Evolutionary conservation across 2,329 filamentous ascomycete species (phyloP).

Genomic region (Plectosphaerella sp.): DNA sequence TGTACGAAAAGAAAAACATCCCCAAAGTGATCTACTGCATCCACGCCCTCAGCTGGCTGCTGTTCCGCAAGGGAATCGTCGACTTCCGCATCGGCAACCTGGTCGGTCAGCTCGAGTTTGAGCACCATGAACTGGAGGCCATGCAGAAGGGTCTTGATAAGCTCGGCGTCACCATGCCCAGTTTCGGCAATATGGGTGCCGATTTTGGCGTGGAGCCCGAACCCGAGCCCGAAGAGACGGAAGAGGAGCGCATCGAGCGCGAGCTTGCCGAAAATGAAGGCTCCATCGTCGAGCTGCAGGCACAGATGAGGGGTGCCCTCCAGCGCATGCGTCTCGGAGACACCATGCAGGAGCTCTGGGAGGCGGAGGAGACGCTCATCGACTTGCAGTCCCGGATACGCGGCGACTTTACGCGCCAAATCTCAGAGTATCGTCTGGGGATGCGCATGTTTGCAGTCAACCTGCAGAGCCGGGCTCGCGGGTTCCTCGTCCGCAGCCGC

Average conservation of each 20-base stretch:
- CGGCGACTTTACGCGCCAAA: conserved; percentile 81
- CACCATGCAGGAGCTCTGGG: conserved; percentile 87
- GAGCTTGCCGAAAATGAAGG: conserved; percentile 75
- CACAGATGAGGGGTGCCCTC: conserved; percentile 78
- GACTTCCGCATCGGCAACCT: conserved; percentile 95
- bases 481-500: conserved; percentile 65
- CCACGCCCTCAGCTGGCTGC: conserved; percentile 93
- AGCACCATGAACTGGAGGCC: conserved; percentile 93
- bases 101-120: conserved; percentile 93
- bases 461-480: conserved; percentile 75
- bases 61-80: conserved; percentile 91
- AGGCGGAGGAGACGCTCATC: conserved; percentile 70
- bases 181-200: conserved; percentile 94
- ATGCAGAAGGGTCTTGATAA: conserved; percentile 97
- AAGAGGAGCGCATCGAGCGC: conserved; percentile 81
- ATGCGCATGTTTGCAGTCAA: conserved; percentile 78
- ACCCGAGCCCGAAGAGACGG: conserved; percentile 78
- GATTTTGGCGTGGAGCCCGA: conserved; percentile 85
- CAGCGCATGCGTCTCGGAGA: conserved; percentile 72
- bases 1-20: conserved; percentile 99
- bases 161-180: conserved; percentile 91
- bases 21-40: conserved; percentile 99
- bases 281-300: conserved; percentile 74
- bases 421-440: conserved; percentile 73
- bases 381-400: conserved; percentile 84